Evolutionary conservation across 371 early-diverging fungal genomes (phyloP).

Genomic region (Mortierella sp.): DNA sequence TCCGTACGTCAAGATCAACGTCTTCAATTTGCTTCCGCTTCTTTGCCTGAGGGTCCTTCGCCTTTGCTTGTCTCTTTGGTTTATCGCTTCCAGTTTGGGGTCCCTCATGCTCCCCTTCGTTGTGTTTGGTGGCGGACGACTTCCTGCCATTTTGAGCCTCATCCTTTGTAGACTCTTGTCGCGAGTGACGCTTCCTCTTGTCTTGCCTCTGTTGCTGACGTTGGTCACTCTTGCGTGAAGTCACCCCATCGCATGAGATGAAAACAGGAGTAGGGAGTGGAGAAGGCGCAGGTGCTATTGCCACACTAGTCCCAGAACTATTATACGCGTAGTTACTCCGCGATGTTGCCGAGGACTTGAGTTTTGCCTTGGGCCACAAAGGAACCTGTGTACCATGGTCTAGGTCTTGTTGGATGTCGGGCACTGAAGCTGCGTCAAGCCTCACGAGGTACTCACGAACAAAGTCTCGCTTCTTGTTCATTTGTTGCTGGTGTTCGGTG

Average conservation of each 20-base stretch:
- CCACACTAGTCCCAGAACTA: no score
- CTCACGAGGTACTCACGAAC: conserved; percentile 28
- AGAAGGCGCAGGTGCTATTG: no score
- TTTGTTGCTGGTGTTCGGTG: conserved; percentile 20
- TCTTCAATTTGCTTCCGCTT: conserved; percentile 2
- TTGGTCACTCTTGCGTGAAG: no score
- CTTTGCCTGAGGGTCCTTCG: neutral
- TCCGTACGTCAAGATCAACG: conserved; percentile 15
- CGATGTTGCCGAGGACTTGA: no score
- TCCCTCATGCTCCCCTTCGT: neutral
- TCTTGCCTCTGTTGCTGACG: conserved; percentile 4
- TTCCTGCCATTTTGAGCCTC: no score
- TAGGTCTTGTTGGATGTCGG: conserved; percentile 3
- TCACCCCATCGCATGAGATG: no score
- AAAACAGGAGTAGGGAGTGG: no score
- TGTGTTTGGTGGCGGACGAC: neutral
- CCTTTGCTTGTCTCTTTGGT: neutral
- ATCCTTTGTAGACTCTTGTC: no score
- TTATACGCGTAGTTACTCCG: no score
- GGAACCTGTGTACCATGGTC: neutral
- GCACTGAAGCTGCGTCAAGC: conserved; percentile 5
- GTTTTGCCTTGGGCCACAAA: no score
- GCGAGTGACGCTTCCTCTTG: neutral
- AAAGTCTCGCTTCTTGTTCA: conserved; percentile 38
- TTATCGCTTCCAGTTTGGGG: neutral